Base-by-base conservation (phyloP, 73 alveolate species). In the Breviolum minutum region DNA sequence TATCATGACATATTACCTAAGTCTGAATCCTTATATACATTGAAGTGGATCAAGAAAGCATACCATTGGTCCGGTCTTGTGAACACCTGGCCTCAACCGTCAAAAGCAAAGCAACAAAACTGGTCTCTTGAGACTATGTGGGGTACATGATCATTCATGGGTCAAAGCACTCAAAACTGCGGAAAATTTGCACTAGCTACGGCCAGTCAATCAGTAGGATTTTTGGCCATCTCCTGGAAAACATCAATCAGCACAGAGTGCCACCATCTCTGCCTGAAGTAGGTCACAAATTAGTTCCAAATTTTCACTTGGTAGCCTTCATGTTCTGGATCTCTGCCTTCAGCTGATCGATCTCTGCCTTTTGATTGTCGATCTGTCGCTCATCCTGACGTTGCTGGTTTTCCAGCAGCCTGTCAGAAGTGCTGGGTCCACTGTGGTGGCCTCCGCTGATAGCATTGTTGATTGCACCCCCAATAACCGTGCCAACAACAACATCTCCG, bases 371-470 rank as follows among this genome's bases (percentile, higher is more conserved):
- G 7, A 94, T 63, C 94, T 94, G 99, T 6, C 99, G 99, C 99
- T 94, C 99, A 48, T 94, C 98, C 99, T 94, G 99, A 8, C 99
- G 99, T 73, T 79, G 92, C 99, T 94, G 99, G 85, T 80, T 80
- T 85, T 94, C 99, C 99, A 94, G 63, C 94, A 94, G 27, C 62
- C 99, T 29, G 85, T 94, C 99, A 29, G 99, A 5, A 19, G 32
- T 79, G 99, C 83, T 94, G 83, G 99, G 99, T 29, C 99, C 99
- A 48, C 86, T 81, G 94, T 30, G 99, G 70, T 76, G 14, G 62
- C 95, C 95, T 20, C 95, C 98, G 26, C 30, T 60, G 84, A 94
- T 94, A 63, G 99, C 92, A 26, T 94, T 94, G 94, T 80, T 77
- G 85, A 94, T 94, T 63, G 99, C 99, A 22, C 99, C 99, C 20